Evolutionary conservation across 164 flowering plant species (phyloP), one percentile per base, ranked within the genome.

Genomic region (Aristolochia californica): DNA sequence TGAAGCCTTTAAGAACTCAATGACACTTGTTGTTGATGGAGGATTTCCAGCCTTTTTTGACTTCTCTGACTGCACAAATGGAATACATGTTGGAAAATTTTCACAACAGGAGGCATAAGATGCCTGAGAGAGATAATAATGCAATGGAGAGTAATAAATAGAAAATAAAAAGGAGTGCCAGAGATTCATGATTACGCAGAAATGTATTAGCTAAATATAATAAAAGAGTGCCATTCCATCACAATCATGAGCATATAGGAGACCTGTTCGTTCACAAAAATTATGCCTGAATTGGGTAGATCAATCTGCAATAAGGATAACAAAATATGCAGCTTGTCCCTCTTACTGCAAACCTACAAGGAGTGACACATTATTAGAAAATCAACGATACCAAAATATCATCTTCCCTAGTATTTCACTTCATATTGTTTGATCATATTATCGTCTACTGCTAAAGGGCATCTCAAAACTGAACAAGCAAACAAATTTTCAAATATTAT

Each of bases 221-320:
- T 34, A 34, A 34, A 34, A 34, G 1, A 9, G 10, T 34, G 1
- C 40, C 40, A 34, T 34, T 34, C 40, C 40, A 34, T 34, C 40
- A 34, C 40, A 34, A 34, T 34, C 40, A 34, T 12, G 40, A 34
- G 40, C 40, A 34, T 12, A 34, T 34, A 12, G 40, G 1, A 34
- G 40, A 87, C 97, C 83, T 89, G 96, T 71, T 87, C 97, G 60
- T 77, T 67, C 53, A 80, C 93, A 71, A 93, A 93, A 60, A 89
- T 72, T 45, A 93, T 93, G 72, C 83, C 85, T 64, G 83, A 81
- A 51, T 81, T 72, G 40, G 97, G 93, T 53, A 69, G 63, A 68
- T 89, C 93, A 43, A 52, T 62, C 53, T 73, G 71, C 62, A 93
- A 60, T 57, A 87, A 68, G 61, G 75, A 68, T 28, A 81, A 66